Base-by-base conservation (phyloP, 176 grass and related monocot species). In the Avena insularis region DNA sequence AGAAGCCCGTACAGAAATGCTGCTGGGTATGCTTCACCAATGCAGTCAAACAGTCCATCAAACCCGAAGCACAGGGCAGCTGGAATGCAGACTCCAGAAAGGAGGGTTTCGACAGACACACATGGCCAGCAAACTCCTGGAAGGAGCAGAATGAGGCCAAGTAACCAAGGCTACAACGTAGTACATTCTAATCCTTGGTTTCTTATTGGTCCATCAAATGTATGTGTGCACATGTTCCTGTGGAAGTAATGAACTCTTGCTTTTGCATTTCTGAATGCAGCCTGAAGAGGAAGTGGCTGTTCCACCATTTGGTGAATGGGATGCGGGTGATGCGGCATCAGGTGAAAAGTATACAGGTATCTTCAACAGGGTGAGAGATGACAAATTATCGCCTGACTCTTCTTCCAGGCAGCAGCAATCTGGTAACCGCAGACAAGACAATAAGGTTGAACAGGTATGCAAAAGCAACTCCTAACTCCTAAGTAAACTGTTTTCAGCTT, bases 261-360 rank as follows among this genome's bases (percentile, higher is more conserved):
- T 80, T 87, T 85, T 71, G 86, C 43, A 23, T 78, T 50, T 53
- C 20, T 53, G 19, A 84, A 85, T 86, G 33, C 83, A 93, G 89
- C 46, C 53, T 89, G 79, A 75, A 51, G 89, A 87, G n/a, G 88
- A 93, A 77, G 86, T 91, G 27, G 63, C 83, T 17, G 89, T 93
- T 73, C 92, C 92, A 59, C 83, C 89, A 9, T 93, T 93, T 89
- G 92, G 89, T 81, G 92, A 81, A 8, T 93, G 92, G 92, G 92
- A 93, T 77, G 92, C 89, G 56, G 63, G 69, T 56, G 86, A 91
- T 51, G 89, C 92, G 23, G 86, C 16, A 63, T 91, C 92, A 10
- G 92, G 92, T 1, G 92, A 93, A 79, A 89, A 86, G 20, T 93
- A 81, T 60, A 93, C 89, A 6, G 89, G 89, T 61, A 93, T 93